Evolutionary conservation across 1,139 yeast genomes (phyloP), one percentile per base, ranked within the genome.

Genomic region (Diutina ranongensis): DNA sequence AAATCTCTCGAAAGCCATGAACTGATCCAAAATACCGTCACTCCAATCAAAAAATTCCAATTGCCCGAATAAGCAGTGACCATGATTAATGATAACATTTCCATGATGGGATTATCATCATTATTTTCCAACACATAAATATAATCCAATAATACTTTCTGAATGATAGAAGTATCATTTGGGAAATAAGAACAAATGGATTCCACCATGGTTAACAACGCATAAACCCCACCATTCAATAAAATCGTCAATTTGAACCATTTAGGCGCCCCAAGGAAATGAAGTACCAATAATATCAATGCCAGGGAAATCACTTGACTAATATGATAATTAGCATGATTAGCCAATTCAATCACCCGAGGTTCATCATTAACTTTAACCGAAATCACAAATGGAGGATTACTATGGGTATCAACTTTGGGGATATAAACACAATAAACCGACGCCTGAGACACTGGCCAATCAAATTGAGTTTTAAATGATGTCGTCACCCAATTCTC

Each of bases 361-460:
- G 42, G 42, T 16, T 38, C 42, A 13, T 38, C 32, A 2, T n/a
- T 8, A 2, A 38, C 19, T 7, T n/a, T 38, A 1, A 38, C 42
- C n/a, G 12, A 5, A n/a, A 38, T 16, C 18, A 38, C 19, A 25
- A 21, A 38, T 13, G 42, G 42, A 3, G 42, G 32, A n/a, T n/a
- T 38, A 13, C n/a, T 18, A 8, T 8, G 7, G 16, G 27, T 19
- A n/a, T n/a, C n/a, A 15, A 36, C 18, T 12, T 38, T 38, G n/a
- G 42, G 42, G 10, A 38, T 20, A 25, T 38, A 38, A 18, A 15
- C 22, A 25, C 42, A 38, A 18, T 25, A 38, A 7, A 38, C 32
- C 7, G 20, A 16, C 19, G 32, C 31, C 4, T 8, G 2, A 15
- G 19, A 9, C 19, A 25, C 19, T n/a, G 25, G 15, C 10, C 16